Evolutionary conservation across 305 asterid species (phyloP), one percentile per base, ranked within the genome.

Genomic region (Solanum chacoense): DNA sequence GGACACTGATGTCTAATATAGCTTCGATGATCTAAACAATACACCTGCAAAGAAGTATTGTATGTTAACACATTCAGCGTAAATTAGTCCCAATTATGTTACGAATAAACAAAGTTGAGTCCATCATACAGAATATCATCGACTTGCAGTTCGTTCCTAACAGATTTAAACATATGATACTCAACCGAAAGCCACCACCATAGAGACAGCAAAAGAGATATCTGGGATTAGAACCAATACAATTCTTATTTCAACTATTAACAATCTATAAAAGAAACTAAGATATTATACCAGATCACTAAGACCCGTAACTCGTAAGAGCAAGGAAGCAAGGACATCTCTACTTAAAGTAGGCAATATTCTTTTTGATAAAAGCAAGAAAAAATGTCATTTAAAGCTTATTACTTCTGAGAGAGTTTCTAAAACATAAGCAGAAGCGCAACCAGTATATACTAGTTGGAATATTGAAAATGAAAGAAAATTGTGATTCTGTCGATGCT

Each of bases 11-110:
- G 99, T 16, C 95, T 88, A 77, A 91, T 90, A 88, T 97, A 97
- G 93, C 99, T 96, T 50, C 99, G 94, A 92, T 97, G 99, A 31
- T 95, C 98, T 69, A 97, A 94, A 89, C 99, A 97, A 77, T 90
- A 96, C 28, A 97, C 96, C 99, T 97, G 90, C 73, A 83, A 63
- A 50, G n/a, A 84, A 5, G 13, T 20, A 84, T 55, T 22, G 42
- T 20, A 31, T 6, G 11, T 84, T 84, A 55, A 83, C 73, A 50
- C 11, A 32, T 0, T 84, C 42, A 29, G 28, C 4, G 1, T 50
- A 83, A 26, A 20, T 83, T 50, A 18, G 1, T 22, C 11, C 35
- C 22, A 24, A 29, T 28, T 45, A 81, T 45, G 86, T 20, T 20
- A 63, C 12, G 28, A 63, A 4, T 4, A 63, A 63, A 22, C 26